phyloP scores from a whole-genome alignment of 306 rosid species.

The Cicer bijugum region DNA sequence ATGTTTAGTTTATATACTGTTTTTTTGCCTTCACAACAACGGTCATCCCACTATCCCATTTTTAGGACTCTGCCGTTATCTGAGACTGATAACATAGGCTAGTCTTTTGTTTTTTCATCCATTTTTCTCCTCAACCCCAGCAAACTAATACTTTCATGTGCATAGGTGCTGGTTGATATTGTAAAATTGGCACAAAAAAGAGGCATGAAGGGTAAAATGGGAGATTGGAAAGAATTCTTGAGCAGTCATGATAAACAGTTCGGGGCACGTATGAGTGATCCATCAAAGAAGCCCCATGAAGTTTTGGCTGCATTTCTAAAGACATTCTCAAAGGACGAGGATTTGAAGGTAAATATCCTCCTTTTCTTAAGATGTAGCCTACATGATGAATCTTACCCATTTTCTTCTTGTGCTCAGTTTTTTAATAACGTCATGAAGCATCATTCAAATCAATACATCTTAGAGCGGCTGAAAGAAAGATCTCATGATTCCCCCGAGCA shows the following conservation, averaged over 20 bases:
- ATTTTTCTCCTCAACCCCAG: background rate
- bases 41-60: too few relatives aligned
- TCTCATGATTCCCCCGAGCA: conserved; percentile 65
- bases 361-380: conserved; percentile 22
- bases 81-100: too few relatives aligned
- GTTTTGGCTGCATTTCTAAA: conserved; percentile 66
- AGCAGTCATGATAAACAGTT: conserved; percentile 57
- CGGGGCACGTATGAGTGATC: conserved; percentile 80
- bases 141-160: conserved; percentile 32
- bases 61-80: too few relatives aligned
- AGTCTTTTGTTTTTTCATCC: background rate
- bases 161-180: conserved; percentile 72
- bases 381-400: background rate
- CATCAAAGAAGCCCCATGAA: conserved; percentile 65
- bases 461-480: conserved; percentile 49
- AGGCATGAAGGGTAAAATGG: conserved; percentile 66
- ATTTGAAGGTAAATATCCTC: conserved; percentile 57
- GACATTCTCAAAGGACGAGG: conserved; percentile 53
- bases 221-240: conserved; percentile 86
- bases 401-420: conserved; percentile 50
- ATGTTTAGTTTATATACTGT: too few relatives aligned
- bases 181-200: conserved; percentile 71
- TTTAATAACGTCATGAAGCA: conserved; percentile 59
- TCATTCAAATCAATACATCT: conserved; percentile 54
- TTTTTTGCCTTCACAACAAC: too few relatives aligned